Percentiles rank a stretch among this genome's conserved stretches.
Conservation (phyloP, 257 asterid species). For the Cynanchum wilfordii region DNA sequence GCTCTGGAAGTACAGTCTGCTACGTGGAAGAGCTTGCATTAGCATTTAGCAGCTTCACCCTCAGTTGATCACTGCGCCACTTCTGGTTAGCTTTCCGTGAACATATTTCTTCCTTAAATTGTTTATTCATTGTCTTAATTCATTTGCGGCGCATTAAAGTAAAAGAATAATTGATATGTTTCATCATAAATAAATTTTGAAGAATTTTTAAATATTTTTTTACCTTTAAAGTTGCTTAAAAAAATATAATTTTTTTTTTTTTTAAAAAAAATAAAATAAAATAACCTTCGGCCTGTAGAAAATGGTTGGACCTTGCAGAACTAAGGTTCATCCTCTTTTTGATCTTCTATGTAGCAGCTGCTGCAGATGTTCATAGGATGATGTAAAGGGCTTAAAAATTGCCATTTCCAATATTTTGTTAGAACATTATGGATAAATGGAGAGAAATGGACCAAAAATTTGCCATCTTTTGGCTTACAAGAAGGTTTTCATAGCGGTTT, state of each 20-base stretch:
- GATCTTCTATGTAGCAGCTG: not conserved
- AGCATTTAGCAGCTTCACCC: conserved; percentile 7
- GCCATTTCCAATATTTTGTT: not conserved
- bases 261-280: too few relatives aligned
- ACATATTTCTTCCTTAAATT: not conserved
- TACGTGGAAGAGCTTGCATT: not conserved
- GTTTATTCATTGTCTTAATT: not conserved
- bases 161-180: too few relatives aligned
- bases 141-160: too few relatives aligned
- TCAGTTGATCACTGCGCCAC: not conserved
- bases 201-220: too few relatives aligned
- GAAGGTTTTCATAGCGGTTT: not conserved
- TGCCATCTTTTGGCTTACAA: not conserved
- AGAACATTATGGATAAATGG: not conserved
- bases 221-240: too few relatives aligned
- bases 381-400: not conserved
- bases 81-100: conserved; percentile 6
- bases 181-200: too few relatives aligned
- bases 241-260: too few relatives aligned
- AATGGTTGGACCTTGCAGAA: conserved; percentile 48
- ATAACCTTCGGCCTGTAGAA: conserved; percentile 64
- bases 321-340: not conserved
- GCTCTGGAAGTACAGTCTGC: not conserved
- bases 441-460: not conserved
- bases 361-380: not conserved